Base-by-base conservation (phyloP, 2,329 filamentous ascomycete species). In the Scytalidium lignicola region DNA sequence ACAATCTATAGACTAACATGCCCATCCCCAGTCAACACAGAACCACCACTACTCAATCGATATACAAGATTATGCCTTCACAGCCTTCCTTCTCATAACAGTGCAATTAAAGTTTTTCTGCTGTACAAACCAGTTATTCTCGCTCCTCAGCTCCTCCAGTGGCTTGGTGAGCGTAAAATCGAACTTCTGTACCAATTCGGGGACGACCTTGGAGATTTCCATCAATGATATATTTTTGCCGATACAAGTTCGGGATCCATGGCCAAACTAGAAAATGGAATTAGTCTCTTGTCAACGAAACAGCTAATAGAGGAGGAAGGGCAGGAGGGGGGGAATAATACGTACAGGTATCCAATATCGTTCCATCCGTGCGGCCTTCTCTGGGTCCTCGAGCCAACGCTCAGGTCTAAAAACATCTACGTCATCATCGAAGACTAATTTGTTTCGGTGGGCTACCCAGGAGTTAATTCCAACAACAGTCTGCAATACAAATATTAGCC, bases 91-190 rank as follows among this genome's bases (percentile, higher is more conserved):
- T 17, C 32, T 37, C n/a, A 13, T 15, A 37, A 37, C 32, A 37
- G 32, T 37, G 32, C 32, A 37, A n/a, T 37, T 37, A 37, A 37
- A 37, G n/a, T 37, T 37, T 13, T 37, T 64, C 47, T 67, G 65
- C 58, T 66, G 66, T 3, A 69, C 64, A 47, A 71, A 70, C 67
- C 67, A 71, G 48, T 62, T 61, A 50, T 67, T 68, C 21, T 60
- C 59, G 29, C 69, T 40, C 43, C 63, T 58, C 66, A 67, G 69
- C 46, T 69, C 60, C 49, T 62, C 55, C 12, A 49, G 56, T n/a
- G 57, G 61, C 41, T 65, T 58, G 12, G 61, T 63, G 6, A 69
- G 61, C 10, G 64, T 32, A 17, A 58, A 48, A 17, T 51, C 29
- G 20, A 50, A 68, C 6, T 63, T 59, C 1, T 59, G 57, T 12